These are phyloP conservation scores for Lodderomyces elongisporus DNA, from an alignment of 1,139 yeast genomes.

Conservation along the genomic window DNA sequence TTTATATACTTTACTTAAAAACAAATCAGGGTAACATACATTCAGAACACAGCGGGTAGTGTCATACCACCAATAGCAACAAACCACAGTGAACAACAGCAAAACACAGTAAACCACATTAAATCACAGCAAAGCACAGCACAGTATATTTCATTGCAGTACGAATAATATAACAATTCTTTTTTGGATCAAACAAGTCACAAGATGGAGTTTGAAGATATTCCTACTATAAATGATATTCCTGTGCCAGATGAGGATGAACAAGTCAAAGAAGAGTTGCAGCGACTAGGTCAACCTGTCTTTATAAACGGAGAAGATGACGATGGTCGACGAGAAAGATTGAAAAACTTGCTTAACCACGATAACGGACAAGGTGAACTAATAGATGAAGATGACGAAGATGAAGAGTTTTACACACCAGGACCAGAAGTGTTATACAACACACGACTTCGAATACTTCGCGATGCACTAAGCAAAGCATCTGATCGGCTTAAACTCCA, in stretches of 20 bases:
- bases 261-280: conserved; percentile 48
- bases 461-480: conserved; percentile 46
- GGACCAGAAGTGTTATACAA: conserved; percentile 57
- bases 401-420: conserved; percentile 83
- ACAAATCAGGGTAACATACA: no score
- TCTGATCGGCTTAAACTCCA: conserved; percentile 32
- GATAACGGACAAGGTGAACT: conserved; percentile 13
- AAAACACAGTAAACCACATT: no score
- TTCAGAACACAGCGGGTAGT: no score
- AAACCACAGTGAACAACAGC: no score
- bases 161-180: no score
- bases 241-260: conserved; percentile 60
- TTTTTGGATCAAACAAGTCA: no score
- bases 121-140: no score
- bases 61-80: no score
- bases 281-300: conserved; percentile 55
- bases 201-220: conserved; percentile 18
- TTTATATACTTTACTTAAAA: no score
- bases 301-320: conserved; percentile 57
- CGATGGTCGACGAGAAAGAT: conserved; percentile 56
- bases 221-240: conserved; percentile 25
- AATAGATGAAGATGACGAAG: conserved; percentile 39
- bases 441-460: conserved; percentile 49
- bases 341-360: conserved; percentile 34
- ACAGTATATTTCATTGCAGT: no score